phyloP scores from a whole-genome alignment of 129 eudicot genomes.

The Dittrichia graveolens region DNA sequence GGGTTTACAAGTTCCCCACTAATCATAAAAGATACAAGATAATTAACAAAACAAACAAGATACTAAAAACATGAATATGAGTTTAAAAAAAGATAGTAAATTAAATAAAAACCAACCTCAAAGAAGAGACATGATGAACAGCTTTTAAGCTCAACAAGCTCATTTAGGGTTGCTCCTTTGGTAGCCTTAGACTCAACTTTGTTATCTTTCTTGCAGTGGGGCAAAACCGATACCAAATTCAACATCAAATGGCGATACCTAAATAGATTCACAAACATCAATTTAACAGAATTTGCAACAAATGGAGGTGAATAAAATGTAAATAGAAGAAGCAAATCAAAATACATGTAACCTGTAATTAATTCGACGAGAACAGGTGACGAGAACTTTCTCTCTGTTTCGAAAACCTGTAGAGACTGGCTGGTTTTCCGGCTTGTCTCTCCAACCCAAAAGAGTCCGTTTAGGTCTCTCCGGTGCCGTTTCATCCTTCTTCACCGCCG shows the following conservation, averaged over 20 bases:
- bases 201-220: constrained; percentile 85
- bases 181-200: constrained; percentile 90
- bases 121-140: constrained; percentile 92
- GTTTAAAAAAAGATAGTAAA: no score
- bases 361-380: constrained; percentile 87
- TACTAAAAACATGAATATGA: no score
- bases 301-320: constrained; percentile 1
- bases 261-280: constrained; percentile 26
- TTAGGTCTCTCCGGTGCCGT: constrained; percentile 69
- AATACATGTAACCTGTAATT: constrained; percentile 51
- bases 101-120: constrained; percentile 67
- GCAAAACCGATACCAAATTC: constrained; percentile 76
- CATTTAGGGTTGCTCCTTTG: constrained; percentile 79
- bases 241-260: constrained; percentile 97
- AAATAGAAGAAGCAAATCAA: constrained; percentile 6
- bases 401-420: constrained; percentile 43
- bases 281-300: no score
- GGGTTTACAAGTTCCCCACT: no score
- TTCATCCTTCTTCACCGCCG: constrained; percentile 46
- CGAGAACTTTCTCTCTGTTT: constrained; percentile 79
- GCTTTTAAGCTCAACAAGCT: constrained; percentile 86
- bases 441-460: constrained; percentile 84
- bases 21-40: no score
- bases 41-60: no score
- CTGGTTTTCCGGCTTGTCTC: constrained; percentile 35